These are phyloP conservation scores for Pleomassaria siparia DNA, from an alignment of 2,329 filamentous ascomycete genomes.

Conservation along the genomic window DNA sequence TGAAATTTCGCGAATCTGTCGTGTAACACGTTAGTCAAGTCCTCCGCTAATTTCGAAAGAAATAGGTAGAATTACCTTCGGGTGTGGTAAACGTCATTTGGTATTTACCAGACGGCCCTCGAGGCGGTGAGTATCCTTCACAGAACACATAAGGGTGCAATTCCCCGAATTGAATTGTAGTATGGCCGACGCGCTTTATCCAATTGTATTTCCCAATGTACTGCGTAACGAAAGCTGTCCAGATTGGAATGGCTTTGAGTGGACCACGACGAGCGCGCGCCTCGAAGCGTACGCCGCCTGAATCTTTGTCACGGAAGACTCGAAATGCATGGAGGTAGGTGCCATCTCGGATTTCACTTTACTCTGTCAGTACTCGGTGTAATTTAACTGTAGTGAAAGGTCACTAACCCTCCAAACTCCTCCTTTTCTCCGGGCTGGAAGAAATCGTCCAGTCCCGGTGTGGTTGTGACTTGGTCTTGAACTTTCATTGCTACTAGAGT, in stretches of 20 bases:
- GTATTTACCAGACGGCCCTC: conserved; percentile 32
- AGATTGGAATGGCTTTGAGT: conserved; percentile 58
- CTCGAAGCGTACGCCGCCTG: conserved; percentile 58
- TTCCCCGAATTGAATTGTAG: conserved; percentile 52
- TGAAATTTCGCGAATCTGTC: conserved; percentile 32
- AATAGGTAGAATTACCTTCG: conserved; percentile 25
- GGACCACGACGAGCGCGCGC: conserved; percentile 57
- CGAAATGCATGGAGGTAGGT: conserved; percentile 57
- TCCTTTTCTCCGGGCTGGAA: conserved; percentile 50
- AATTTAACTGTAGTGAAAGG: not conserved
- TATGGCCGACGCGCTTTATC: conserved; percentile 47
- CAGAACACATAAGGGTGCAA: conserved; percentile 57
- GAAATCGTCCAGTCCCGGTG: conserved; percentile 49
- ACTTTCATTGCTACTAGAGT: conserved; percentile 60
- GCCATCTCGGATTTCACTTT: conserved; percentile 55
- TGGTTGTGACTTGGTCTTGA: conserved; percentile 51
- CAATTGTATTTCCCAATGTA: conserved; percentile 51
- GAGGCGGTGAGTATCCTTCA: conserved; percentile 48
- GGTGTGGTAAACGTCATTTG: conserved; percentile 36
- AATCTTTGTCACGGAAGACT: conserved; percentile 54
- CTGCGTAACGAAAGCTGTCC: conserved; percentile 53
- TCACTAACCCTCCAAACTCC: conserved; percentile 52
- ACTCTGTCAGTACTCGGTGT: conserved; percentile 12
- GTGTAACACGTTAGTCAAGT: not conserved
- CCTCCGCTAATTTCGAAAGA: not conserved